Percentiles rank a stretch among this genome's conserved stretches.
These are phyloP conservation scores for Aquilaria malaccensis DNA, from an alignment of 345 rosid genomes.

Conservation along the genomic window DNA sequence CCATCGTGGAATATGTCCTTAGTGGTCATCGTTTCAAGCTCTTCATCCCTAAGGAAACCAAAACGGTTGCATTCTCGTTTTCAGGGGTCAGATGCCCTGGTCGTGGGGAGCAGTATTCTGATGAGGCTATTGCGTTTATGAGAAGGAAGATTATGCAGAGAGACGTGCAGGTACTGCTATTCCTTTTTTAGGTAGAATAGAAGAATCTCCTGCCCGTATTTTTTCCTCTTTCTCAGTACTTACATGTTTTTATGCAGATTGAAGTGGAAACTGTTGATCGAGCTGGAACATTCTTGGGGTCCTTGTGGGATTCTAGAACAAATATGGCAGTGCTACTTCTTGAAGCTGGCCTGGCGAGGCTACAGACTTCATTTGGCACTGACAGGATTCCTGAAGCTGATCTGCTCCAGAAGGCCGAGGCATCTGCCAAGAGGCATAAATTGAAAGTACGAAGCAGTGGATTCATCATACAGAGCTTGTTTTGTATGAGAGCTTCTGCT, in stretches of 20 bases:
- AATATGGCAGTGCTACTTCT: constrained; percentile 68
- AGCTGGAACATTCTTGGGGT: constrained; percentile 95
- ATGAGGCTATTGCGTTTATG: constrained; percentile 92
- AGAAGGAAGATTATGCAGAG: constrained; percentile 95
- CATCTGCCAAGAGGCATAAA: constrained; percentile 78
- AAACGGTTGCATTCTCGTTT: constrained; percentile 92
- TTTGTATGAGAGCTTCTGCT: too few relatives aligned
- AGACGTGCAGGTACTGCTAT: constrained; percentile 69
- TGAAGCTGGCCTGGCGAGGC: constrained; percentile 91
- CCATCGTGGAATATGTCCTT: constrained; percentile 89
- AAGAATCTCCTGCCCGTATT: not conserved
- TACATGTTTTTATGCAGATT: constrained; percentile 39
- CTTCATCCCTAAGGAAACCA: constrained; percentile 85
- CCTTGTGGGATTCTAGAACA: constrained; percentile 83
- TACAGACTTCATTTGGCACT: constrained; percentile 76
- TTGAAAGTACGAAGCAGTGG: constrained; percentile 50
- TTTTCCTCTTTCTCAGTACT: constrained; percentile 5
- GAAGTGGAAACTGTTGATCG: constrained; percentile 93
- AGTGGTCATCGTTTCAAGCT: constrained; percentile 98
- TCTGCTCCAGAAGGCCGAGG: constrained; percentile 88
- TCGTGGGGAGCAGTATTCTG: constrained; percentile 82
- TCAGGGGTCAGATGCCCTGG: constrained; percentile 99
- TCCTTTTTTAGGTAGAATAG: not conserved
- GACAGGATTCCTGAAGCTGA: constrained; percentile 79
- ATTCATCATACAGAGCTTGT: too few relatives aligned